Conservation (phyloP, 2,329 filamentous ascomycete genomes). For the Aspergillus novofumigatus region DNA sequence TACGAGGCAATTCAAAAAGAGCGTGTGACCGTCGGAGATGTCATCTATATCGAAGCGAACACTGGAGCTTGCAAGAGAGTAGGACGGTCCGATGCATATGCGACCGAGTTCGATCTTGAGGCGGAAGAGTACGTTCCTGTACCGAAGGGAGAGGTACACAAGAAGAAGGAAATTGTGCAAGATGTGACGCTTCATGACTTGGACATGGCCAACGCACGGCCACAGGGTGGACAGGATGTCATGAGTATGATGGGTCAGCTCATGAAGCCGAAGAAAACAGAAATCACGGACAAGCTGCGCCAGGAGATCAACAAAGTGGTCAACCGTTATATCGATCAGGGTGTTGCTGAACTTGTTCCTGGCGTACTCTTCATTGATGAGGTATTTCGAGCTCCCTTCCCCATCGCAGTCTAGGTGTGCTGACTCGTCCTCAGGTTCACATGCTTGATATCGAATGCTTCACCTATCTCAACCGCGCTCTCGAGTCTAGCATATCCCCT, state of each 20-base stretch:
- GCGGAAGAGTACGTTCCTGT: constrained; percentile 99
- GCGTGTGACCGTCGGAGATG: constrained; percentile 89
- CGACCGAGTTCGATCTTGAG: constrained; percentile 96
- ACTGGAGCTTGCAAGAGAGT: constrained; percentile 97
- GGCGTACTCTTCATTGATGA: constrained; percentile 98
- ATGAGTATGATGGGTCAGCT: constrained; percentile 99
- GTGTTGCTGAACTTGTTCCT: constrained; percentile 94
- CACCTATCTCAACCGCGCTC: constrained; percentile 96
- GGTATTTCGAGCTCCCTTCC: constrained; percentile 47
- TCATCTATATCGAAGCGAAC: constrained; percentile 99
- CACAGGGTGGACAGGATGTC: constrained; percentile 96
- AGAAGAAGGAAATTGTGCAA: constrained; percentile 99
- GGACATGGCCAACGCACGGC: constrained; percentile 90
- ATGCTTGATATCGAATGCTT: constrained; percentile 99
- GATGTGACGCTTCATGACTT: constrained; percentile 96
- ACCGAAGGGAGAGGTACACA: constrained; percentile 97
- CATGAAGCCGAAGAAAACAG: constrained; percentile 99
- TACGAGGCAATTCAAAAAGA: constrained; percentile 99
- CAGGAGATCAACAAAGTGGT: constrained; percentile 99
- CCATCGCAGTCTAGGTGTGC: constrained; percentile 16
- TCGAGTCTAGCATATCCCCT: constrained; percentile 90
- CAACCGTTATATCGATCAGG: constrained; percentile 97
- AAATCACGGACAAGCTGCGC: constrained; percentile 96
- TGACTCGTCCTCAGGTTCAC: constrained; percentile 63
- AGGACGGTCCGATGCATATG: constrained; percentile 91